phyloP scores from a whole-genome alignment of 306 rosid species.

The Vicia sativa region DNA sequence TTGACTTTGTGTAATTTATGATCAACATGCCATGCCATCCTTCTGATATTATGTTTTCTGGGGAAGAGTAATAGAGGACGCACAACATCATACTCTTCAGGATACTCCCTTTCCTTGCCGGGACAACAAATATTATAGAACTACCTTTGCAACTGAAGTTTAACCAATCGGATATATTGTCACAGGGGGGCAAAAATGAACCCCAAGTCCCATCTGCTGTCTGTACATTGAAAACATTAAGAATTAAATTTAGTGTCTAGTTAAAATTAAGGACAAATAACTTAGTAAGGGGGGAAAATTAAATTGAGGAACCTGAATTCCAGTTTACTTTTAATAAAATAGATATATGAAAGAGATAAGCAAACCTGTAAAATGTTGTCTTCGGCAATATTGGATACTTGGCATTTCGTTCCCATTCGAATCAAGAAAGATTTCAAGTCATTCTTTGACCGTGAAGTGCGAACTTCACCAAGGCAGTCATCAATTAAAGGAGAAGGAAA shows the following conservation, averaged over 20 bases:
- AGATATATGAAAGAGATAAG: not conserved
- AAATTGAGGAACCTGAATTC: not conserved
- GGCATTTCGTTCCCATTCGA: slow-evolving; percentile 5
- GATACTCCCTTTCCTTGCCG: not conserved
- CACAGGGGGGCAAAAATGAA: not conserved
- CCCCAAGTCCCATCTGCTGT: not conserved
- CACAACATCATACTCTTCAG: slow-evolving; percentile 5
- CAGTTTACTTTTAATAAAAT: not conserved
- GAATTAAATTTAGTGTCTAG: too few relatives aligned
- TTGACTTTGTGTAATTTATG: not conserved
- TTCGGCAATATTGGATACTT: not conserved
- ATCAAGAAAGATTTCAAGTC: not conserved
- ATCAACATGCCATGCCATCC: not conserved
- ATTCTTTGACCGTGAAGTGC: not conserved
- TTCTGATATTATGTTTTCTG: not conserved
- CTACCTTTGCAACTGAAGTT: not conserved
- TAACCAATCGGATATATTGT: not conserved
- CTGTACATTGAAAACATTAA: not conserved
- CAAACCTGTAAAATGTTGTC: not conserved
- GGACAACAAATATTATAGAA: not conserved
- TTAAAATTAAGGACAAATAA: too few relatives aligned
- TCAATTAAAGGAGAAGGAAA: not conserved
- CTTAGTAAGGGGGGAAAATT: too few relatives aligned
- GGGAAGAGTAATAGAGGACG: not conserved
- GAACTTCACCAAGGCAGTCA: not conserved